A percentile compares a stretch with the other conserved stretches of the same genome.
These are phyloP conservation scores for Torulaspora delbrueckii DNA, from an alignment of 805 yeast species.

Conservation along the genomic window DNA sequence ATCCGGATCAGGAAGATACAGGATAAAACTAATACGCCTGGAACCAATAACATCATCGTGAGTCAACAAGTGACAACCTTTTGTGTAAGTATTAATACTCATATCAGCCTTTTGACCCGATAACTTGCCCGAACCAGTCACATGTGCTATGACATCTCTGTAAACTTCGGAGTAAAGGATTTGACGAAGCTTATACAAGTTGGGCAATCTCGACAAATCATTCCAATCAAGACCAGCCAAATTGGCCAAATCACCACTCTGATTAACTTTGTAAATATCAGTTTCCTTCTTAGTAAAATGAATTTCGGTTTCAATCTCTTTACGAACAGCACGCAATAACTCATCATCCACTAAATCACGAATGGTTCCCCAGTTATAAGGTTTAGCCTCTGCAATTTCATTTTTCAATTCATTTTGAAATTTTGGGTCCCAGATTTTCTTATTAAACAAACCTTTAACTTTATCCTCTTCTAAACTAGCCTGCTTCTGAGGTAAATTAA, in stretches of 20 bases:
- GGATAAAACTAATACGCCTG: constrained; percentile 84
- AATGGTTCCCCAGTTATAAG: constrained; percentile 89
- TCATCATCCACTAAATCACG: constrained; percentile 68
- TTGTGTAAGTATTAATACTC: constrained; percentile 84
- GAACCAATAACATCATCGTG: constrained; percentile 98
- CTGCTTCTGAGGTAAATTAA: constrained; percentile 17
- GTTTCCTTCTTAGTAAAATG: constrained; percentile 95
- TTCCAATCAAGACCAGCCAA: constrained; percentile 76
- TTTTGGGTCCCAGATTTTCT: constrained; percentile 43
- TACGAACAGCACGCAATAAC: constrained; percentile 70
- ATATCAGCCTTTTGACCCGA: constrained; percentile 91
- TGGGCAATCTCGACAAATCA: constrained; percentile 69
- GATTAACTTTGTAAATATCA: constrained; percentile 89
- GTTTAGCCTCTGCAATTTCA: constrained; percentile 54
- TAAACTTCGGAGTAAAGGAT: constrained; percentile 85
- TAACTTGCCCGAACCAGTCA: constrained; percentile 83
- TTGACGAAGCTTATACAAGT: constrained; percentile 70
- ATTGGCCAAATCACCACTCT: constrained; percentile 88
- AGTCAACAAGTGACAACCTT: constrained; percentile 88
- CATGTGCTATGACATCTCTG: constrained; percentile 67
- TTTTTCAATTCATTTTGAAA: constrained; percentile 40
- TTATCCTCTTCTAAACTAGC: constrained; percentile 28
- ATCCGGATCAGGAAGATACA: constrained; percentile 91
- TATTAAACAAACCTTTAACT: constrained; percentile 41
- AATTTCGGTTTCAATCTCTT: constrained; percentile 75